Evolutionary conservation across 768 basidiomycete genomes (phyloP), one percentile per base, ranked within the genome.

Genomic region (Fomitopsis serialis): DNA sequence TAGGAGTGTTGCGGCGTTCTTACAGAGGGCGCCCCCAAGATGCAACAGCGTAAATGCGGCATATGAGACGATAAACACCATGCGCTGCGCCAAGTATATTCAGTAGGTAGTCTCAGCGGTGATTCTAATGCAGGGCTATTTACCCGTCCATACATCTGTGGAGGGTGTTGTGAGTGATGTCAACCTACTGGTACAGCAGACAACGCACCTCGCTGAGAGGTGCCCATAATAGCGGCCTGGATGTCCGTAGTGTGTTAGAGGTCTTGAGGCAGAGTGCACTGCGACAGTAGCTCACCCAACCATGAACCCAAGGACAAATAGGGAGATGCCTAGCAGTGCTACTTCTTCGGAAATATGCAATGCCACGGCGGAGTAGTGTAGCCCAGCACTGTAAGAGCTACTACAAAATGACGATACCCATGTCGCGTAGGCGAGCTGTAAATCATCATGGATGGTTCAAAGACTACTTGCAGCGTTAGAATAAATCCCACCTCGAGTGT

Each of bases 271-370:
- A 19, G 34, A 35, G 34, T 8, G 34, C 9, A 19, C 15, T 40
- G 42, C 9, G 23, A 32, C n/a, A 17, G 17, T 24, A 17, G 67
- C 72, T 35, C 53, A 80, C 77, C 81, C 81, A 22, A 83, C 58
- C 3, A 78, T 81, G 60, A 86, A 82, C 1, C 82, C 83, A 27
- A 86, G 65, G 32, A 87, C 80, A 61, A 82, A 85, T 15, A 84
- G 66, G 4, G 82, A 81, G 21, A 85, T 72, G 15, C 83, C 83
- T 7, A 83, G 69, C 42, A 81, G 79, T 2, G 80, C 78, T 52
- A 81, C 68, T 52, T 77, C 73, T 52, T 75, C 71, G 3, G 78
- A 77, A 48, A 81, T 72, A 42, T 73, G 67, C 34, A 84, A 68
- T 40, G 80, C 78, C 32, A 59, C 62, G 55, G 72, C 70, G 45